phyloP scores from a whole-genome alignment of 2,329 filamentous ascomycete species.

The Lecanosticta acicola region DNA sequence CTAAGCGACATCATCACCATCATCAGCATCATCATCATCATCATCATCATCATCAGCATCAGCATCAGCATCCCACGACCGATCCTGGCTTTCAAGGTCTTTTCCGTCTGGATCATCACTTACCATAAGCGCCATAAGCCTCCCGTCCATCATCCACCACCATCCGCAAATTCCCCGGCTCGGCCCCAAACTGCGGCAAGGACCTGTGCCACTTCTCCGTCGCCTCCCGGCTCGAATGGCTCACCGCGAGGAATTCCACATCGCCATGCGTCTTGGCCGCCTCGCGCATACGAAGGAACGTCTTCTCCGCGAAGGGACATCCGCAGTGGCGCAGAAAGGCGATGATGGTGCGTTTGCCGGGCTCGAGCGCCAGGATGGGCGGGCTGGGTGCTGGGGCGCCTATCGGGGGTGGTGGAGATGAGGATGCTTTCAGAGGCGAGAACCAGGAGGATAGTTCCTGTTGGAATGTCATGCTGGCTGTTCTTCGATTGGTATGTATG shows the following conservation, averaged over 20 bases:
- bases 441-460: conserved; percentile 41
- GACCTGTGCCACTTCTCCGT: conserved; percentile 54
- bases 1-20: conserved; percentile 36
- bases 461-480: conserved; percentile 18
- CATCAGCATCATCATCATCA: neutral
- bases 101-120: too few species aligned
- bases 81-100: too few species aligned
- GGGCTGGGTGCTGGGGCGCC: conserved; percentile 54
- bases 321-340: conserved; percentile 69
- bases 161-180: conserved; percentile 53
- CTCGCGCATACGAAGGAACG: conserved; percentile 47
- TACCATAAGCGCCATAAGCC: conserved; percentile 4
- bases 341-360: conserved; percentile 54
- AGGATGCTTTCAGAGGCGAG: conserved; percentile 29
- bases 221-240: conserved; percentile 50
- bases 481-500: too few species aligned
- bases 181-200: conserved; percentile 41
- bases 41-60: too few species aligned
- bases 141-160: conserved; percentile 30
- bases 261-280: conserved; percentile 47
- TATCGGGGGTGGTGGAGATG: conserved; percentile 36
- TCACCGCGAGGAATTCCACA: conserved; percentile 57
- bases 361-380: conserved; percentile 48
- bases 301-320: conserved; percentile 58
- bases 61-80: neutral